Percentiles rank a stretch among this genome's conserved stretches.
Conservation (phyloP, 2,329 filamentous ascomycete genomes). For the Neopestalotiopsis sp. region DNA sequence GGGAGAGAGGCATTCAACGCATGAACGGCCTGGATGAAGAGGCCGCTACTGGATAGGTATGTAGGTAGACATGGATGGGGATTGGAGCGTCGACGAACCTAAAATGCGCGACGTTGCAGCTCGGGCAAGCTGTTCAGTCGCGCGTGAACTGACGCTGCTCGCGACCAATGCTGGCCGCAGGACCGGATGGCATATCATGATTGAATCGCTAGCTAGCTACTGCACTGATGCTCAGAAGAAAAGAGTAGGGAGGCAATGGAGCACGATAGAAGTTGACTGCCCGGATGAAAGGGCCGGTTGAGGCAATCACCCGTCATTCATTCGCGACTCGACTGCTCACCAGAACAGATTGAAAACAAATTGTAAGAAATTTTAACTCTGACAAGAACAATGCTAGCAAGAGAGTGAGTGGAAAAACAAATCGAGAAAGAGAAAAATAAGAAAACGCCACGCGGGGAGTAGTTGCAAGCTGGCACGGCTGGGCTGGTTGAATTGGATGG, state of each 20-base stretch:
- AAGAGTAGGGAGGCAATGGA: constrained; percentile 1
- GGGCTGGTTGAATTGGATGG: neutral
- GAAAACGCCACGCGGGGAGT: neutral
- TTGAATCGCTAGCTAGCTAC: constrained; percentile 14
- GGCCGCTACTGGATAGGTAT: neutral
- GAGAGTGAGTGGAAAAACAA: neutral
- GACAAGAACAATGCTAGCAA: neutral
- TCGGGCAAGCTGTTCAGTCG: constrained; percentile 30
- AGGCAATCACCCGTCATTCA: constrained; percentile 19
- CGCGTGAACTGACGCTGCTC: constrained; percentile 33
- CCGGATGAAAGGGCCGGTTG: constrained; percentile 25
- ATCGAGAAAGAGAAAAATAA: neutral
- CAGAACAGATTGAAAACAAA: neutral
- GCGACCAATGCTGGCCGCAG: constrained; percentile 36
- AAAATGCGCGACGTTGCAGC: constrained; percentile 33
- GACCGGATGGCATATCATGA: constrained; percentile 35
- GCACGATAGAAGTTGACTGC: constrained; percentile 23
- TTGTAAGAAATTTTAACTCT: neutral
- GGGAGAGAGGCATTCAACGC: neutral
- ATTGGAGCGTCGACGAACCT: constrained; percentile 32
- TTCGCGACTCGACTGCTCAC: neutral
- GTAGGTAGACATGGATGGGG: neutral
- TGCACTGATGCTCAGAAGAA: neutral
- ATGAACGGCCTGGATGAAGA: neutral
- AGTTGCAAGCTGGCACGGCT: neutral